Evolutionary conservation across 1,284 basidiomycete genomes (phyloP).

Genomic region (Pholiota adiposa): DNA sequence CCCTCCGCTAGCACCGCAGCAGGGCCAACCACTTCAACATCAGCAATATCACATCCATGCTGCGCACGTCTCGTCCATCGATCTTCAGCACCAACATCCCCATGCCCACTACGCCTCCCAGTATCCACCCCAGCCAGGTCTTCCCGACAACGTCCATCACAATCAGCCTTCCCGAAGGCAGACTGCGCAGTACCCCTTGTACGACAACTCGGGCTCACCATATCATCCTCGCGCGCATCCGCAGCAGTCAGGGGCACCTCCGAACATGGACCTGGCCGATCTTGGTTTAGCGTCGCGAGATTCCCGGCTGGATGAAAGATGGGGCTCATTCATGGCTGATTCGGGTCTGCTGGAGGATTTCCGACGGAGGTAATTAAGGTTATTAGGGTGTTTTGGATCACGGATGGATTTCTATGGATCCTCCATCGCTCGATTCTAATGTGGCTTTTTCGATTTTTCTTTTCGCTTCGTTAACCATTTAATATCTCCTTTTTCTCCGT

Average conservation of each 20-base stretch:
- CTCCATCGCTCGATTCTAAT: background rate
- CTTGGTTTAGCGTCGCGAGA: conserved; percentile 57
- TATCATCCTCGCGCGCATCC: conserved; percentile 5
- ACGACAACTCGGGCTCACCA: background rate
- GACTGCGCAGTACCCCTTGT: conserved; percentile 3
- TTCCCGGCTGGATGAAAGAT: conserved; percentile 58
- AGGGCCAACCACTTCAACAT: background rate
- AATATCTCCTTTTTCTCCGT: no score
- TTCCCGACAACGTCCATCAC: conserved; percentile 4
- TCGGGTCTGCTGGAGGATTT: conserved; percentile 48
- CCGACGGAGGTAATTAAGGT: conserved; percentile 1
- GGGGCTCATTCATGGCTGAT: conserved; percentile 64
- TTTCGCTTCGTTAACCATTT: no score
- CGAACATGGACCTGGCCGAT: conserved; percentile 47
- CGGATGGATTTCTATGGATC: no score
- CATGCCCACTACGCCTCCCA: conserved; percentile 17
- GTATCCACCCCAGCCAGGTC: conserved; percentile 8
- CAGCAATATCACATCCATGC: conserved; percentile 13
- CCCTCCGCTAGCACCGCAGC: background rate
- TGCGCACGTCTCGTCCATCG: background rate
- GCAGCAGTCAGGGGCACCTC: conserved; percentile 12
- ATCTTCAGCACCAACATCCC: conserved; percentile 10
- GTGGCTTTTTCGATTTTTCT: background rate
- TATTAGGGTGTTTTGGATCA: background rate
- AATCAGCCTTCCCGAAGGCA: background rate